Evolutionary conservation across 2,329 filamentous ascomycete genomes (phyloP), one percentile per base, ranked within the genome.

Genomic region (Aspergillus hiratsukae): DNA sequence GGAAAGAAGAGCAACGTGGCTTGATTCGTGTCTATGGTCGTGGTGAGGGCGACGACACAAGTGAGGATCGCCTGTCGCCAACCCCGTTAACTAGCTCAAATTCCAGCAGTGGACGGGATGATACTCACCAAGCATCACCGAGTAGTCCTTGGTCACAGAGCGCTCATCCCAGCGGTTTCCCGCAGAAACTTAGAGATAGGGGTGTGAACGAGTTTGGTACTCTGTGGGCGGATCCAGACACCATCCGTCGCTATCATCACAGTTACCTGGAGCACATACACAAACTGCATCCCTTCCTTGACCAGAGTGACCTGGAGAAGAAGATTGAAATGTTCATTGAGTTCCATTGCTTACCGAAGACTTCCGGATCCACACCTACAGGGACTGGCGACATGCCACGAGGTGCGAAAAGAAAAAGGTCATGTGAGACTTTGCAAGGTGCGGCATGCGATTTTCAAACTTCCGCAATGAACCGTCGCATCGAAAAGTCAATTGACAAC

Each of bases 1-100:
- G n/a, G n/a, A 71, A 81, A 85, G 28, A 96, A 71, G 84, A 90
- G 66, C 81, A 81, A 55, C 84, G 91, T 29, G 91, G 91, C 0
- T 75, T 89, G 6, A 78, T 96, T 43, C 84, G 88, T 27, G 78
- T 93, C 1, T 91, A 88, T 72, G 91, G 91, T 0, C 83, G 87
- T 58, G 91, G 91, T 3, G 90, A 95, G 73, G 89, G 88, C 29
- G 78, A 82, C 28, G 86, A 87, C 64, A 78, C 79, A 25, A 82
- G 82, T 48, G 78, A 82, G 61, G 76, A 75, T 50, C 72, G 73
- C 37, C 64, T 64, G 23, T 75, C 76, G 57, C 69, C 74, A 11
- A 69, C 72, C 8, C 72, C 70, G 17, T 56, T 63, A 6, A 54
- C 58, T 1, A 59, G 54, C 27, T 58, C 64, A 4, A 66, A 58